Evolutionary conservation across 163 green algal species (phyloP), one percentile per base, ranked within the genome.

Genomic region (Chlorella variabilis): DNA sequence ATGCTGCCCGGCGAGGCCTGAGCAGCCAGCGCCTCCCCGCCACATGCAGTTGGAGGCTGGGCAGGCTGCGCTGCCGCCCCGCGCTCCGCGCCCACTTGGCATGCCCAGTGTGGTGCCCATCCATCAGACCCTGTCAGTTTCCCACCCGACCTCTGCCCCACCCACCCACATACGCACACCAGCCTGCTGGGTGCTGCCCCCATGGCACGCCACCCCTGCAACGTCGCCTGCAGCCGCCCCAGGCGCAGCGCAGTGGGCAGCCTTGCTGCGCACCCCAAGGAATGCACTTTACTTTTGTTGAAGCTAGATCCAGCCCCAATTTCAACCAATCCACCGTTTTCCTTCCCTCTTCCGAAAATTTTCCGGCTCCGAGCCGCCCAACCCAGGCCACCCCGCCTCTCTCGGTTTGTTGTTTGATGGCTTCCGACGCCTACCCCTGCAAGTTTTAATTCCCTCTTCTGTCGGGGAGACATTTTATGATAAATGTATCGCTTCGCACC

Each of bases 1-100:
- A 91, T 88, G 86, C 87, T 96, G 54, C 92, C 92, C 27, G 92
- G 92, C 54, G 92, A 94, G 89, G 38, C 38, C 59, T 67, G 59
- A 67, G 59, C 7, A 21, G 51, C 51, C 15, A 25, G 20, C 51
- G 51, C 51, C 20, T 5, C 15, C 51, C 20, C 20, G 18, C 51
- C 51, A 29, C 51, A 13, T 51, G 42, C 42, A 20, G 42, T 13
- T n/a, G n/a, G n/a, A n/a, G n/a, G n/a, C n/a, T n/a, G n/a, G n/a
- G n/a, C n/a, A n/a, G n/a, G n/a, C n/a, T n/a, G n/a, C n/a, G n/a
- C n/a, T n/a, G n/a, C n/a, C n/a, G n/a, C n/a, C n/a, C n/a, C n/a
- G n/a, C n/a, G n/a, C n/a, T n/a, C n/a, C n/a, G n/a, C n/a, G n/a
- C n/a, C n/a, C n/a, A n/a, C n/a, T n/a, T n/a, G n/a, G 54, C 20